Evolutionary conservation across 345 rosid species (phyloP).

Genomic region (Chamaenerion angustifolium): DNA sequence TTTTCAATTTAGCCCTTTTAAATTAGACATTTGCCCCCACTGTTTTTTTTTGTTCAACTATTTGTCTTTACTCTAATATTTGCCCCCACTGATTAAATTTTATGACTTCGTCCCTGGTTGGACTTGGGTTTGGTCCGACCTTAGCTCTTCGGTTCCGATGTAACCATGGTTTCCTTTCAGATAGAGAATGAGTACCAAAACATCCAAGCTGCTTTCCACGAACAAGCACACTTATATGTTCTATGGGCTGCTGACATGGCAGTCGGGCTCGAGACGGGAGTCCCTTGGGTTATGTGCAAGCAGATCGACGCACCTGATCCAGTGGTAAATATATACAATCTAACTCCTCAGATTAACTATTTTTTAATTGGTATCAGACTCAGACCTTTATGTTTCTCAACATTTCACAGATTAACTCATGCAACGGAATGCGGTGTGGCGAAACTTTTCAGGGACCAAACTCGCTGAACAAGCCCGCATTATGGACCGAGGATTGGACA

Average conservation of each 20-base stretch:
- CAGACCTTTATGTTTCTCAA: not conserved
- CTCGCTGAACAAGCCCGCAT: conserved; percentile 66
- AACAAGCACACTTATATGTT: conserved; percentile 46
- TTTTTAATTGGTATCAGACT: no score
- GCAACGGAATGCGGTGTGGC: conserved; percentile 86
- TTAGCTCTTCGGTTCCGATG: no score
- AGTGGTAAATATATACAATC: conserved; percentile 29
- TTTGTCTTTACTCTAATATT: no score
- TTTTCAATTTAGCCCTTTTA: no score
- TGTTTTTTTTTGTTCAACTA: no score
- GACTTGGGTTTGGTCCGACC: no score
- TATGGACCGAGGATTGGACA: conserved; percentile 94
- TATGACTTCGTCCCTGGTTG: no score
- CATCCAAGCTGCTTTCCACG: conserved; percentile 35
- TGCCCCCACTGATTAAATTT: no score
- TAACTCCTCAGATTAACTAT: no score
- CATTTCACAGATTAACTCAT: conserved; percentile 50
- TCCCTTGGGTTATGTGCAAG: conserved; percentile 96
- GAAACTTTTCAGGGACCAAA: conserved; percentile 73
- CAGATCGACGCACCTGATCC: conserved; percentile 84
- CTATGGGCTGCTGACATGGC: conserved; percentile 81
- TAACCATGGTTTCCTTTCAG: conserved; percentile 13
- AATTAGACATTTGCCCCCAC: no score
- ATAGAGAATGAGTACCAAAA: conserved; percentile 80
- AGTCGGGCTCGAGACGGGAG: conserved; percentile 54